phyloP scores from a whole-genome alignment of 164 flowering plant species.

The Annona squamosa region DNA sequence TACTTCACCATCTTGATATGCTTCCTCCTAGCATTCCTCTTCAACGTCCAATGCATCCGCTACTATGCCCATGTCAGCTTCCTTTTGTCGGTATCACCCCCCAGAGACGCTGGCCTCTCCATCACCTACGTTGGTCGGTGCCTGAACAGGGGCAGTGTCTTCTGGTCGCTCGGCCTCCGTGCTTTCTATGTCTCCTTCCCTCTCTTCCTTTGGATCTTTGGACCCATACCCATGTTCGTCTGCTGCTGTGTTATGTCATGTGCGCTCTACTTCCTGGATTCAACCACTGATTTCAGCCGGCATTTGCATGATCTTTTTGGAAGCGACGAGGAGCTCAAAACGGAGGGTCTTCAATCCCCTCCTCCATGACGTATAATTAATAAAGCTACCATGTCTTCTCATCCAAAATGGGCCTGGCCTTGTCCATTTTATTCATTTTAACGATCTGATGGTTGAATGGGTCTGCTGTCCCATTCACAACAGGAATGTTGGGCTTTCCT shows the following conservation, averaged over 20 bases:
- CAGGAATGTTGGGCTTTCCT: too few relatives aligned
- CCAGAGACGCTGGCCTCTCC: slow-evolving; percentile 24
- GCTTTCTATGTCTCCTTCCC: slow-evolving; percentile 49
- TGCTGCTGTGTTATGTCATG: slow-evolving; percentile 44
- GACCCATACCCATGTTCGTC: slow-evolving; percentile 40
- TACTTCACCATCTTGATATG: slow-evolving; percentile 59
- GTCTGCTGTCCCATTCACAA: too few relatives aligned
- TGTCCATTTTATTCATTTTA: not conserved
- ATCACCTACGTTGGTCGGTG: slow-evolving; percentile 47
- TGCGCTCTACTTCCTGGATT: slow-evolving; percentile 68
- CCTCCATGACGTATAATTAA: not conserved
- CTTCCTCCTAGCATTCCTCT: slow-evolving; percentile 71
- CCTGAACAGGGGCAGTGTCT: slow-evolving; percentile 57
- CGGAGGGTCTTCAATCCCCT: slow-evolving; percentile 16
- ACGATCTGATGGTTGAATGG: not conserved
- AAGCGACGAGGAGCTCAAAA: slow-evolving; percentile 12
- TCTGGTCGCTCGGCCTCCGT: slow-evolving; percentile 81
- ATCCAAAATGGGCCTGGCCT: too few relatives aligned
- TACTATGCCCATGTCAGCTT: slow-evolving; percentile 81
- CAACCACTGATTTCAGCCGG: slow-evolving; percentile 39
- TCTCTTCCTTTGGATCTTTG: slow-evolving; percentile 25
- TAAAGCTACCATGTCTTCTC: too few relatives aligned
- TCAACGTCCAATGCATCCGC: slow-evolving; percentile 73
- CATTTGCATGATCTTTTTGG: slow-evolving; percentile 6
- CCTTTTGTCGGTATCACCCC: slow-evolving; percentile 46